Conservation (phyloP, 768 basidiomycete genomes). For the Trametes maxima region DNA sequence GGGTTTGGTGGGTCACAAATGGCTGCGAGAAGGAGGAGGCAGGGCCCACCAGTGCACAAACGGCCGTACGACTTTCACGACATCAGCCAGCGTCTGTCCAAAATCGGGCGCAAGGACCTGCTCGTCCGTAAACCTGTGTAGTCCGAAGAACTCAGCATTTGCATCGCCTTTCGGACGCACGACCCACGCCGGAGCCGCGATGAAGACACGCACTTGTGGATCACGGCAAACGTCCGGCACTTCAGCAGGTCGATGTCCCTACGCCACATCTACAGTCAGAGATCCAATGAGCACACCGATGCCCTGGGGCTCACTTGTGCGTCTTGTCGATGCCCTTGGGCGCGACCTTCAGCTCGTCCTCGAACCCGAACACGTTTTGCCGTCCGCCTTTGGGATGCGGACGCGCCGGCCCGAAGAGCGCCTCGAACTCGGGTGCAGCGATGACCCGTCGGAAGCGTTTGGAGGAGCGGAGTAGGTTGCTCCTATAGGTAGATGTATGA, state of each 20-base stretch:
- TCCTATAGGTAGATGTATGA: conserved; percentile 36
- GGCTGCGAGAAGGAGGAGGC: conserved; percentile 13
- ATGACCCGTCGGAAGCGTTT: conserved; percentile 67
- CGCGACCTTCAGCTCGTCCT: conserved; percentile 87
- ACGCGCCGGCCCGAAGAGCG: conserved; percentile 71
- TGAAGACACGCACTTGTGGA: conserved; percentile 47
- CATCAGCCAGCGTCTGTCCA: conserved; percentile 56
- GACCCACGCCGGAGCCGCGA: background rate
- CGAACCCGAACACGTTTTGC: conserved; percentile 81
- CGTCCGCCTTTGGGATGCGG: conserved; percentile 63
- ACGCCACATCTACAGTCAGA: background rate
- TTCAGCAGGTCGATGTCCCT: conserved; percentile 93
- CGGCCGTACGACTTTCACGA: conserved; percentile 62
- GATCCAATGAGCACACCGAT: background rate
- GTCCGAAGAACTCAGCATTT: background rate
- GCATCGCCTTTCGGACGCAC: background rate
- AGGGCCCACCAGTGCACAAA: conserved; percentile 74
- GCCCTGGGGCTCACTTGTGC: conserved; percentile 57
- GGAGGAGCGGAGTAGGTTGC: conserved; percentile 64
- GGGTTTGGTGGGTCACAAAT: background rate
- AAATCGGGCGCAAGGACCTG: conserved; percentile 73
- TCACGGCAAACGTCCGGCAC: conserved; percentile 75
- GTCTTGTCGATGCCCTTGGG: conserved; percentile 88
- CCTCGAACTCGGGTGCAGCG: conserved; percentile 68
- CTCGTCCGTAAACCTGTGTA: conserved; percentile 67